Evolutionary conservation across 176 grass and related monocot species (phyloP).

Genomic region (Oropetium thomaeum): DNA sequence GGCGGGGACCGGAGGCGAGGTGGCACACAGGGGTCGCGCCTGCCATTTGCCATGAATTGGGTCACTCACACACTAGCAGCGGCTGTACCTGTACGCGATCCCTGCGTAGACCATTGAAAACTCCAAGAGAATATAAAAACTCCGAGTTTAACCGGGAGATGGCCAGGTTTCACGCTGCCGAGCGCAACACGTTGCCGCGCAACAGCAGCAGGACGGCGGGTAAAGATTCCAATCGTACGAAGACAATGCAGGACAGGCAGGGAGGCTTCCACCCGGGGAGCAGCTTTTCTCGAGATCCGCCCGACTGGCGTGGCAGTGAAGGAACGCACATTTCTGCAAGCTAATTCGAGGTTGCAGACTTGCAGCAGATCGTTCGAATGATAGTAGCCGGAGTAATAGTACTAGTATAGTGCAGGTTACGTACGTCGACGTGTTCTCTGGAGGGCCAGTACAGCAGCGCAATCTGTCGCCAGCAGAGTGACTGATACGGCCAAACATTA

Average conservation of each 20-base stretch:
- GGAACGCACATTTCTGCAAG: neutral
- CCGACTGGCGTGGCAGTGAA: neutral
- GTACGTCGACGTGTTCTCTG: neutral
- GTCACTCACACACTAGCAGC: neutral
- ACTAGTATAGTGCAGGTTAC: no score
- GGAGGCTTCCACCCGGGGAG: neutral
- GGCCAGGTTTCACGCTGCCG: conserved; percentile 4
- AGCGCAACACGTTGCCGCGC: neutral
- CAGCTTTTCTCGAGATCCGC: neutral
- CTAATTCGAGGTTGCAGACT: neutral
- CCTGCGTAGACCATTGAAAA: neutral
- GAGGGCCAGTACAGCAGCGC: neutral
- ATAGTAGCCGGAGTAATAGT: no score
- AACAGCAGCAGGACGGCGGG: neutral
- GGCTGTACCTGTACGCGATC: neutral
- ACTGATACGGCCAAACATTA: neutral
- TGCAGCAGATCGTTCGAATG: neutral
- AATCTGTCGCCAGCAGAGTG: neutral
- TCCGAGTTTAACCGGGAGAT: neutral
- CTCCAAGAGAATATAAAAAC: neutral
- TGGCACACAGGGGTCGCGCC: neutral
- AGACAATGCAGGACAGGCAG: neutral
- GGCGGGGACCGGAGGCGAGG: neutral
- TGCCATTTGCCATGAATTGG: neutral
- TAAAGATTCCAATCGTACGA: neutral